Evolutionary conservation across 2,329 filamentous ascomycete genomes (phyloP).

Genomic region (Cercospora berteroae): DNA sequence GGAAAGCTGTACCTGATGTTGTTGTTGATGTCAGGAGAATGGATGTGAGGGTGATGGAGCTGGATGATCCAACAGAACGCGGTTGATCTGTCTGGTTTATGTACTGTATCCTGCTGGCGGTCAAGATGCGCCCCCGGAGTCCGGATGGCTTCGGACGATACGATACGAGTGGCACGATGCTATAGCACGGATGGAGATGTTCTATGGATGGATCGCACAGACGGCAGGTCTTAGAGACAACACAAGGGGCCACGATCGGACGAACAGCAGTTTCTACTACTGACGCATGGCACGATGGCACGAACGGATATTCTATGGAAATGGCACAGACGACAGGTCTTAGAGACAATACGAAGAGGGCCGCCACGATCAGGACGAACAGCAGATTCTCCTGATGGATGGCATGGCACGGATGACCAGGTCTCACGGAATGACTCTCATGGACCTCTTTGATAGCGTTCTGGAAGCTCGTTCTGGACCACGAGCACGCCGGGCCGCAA

Average conservation of each 20-base stretch:
- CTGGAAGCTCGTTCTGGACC: neutral
- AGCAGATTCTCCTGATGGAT: neutral
- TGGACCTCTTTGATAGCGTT: neutral
- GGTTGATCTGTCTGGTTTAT: neutral
- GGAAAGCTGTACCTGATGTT: neutral
- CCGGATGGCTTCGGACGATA: neutral
- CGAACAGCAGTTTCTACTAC: neutral
- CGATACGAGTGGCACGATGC: neutral
- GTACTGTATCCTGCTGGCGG: neutral
- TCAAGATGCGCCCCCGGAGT: neutral
- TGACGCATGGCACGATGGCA: neutral
- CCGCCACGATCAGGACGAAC: neutral
- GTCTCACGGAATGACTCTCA: neutral
- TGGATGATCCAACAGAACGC: neutral
- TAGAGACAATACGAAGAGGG: neutral
- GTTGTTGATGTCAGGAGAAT: neutral
- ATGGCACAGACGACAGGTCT: neutral
- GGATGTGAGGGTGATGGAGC: neutral
- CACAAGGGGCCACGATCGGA: neutral
- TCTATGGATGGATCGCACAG: neutral
- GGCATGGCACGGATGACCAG: neutral
- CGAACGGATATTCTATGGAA: neutral
- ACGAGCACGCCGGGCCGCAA: neutral
- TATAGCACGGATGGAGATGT: neutral
- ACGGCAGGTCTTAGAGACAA: neutral